Base-by-base conservation (phyloP, 1,284 basidiomycete genomes). In the Ustilago curta region DNA sequence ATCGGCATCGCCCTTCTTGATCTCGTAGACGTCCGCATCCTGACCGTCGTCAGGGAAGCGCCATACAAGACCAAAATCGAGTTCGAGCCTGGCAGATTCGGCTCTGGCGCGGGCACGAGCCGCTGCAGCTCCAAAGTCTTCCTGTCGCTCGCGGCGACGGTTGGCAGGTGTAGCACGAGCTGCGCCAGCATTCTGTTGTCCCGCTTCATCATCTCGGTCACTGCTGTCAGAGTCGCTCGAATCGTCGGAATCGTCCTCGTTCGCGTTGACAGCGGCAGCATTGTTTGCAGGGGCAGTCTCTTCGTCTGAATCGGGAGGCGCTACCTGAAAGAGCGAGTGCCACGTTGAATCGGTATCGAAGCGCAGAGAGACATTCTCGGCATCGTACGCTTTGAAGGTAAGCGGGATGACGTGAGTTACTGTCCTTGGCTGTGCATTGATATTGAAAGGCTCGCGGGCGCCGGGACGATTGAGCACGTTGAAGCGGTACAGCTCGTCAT, bases 31-130 rank as follows among this genome's bases (percentile, higher is more conserved):
- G 21, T 76, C 70, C 3, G 68, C 78, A 27, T 76, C 76, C 43
- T 78, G 65, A 44, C 79, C 79, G 59, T 81, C 79, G 35, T 79
- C 79, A 0, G 77, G 76, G 61, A 80, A 81, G 27, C 79, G 65
- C 79, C 79, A 81, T 21, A 76, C 75, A 12, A 81, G 60, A 21
- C 73, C 77, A 42, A 80, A 81, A 57, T 81, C 77, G 44, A 80
- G 60, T 35, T 78, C 70, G 23, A 81, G 72, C 18, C 79, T 52
- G 8, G 77, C 66, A 4, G 70, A 64, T 23, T 68, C 68, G 35
- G 73, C 73, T 31, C 69, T 53, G 11, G 69, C 73, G 9, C 69
- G 57, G 3, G 73, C 73, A n/a, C 60, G 60, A 21, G 68, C 68
- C 4, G 58, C 49, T 18, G 68, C 64, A 14, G 64, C 60, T 18